Conservation (phyloP, 2,329 filamentous ascomycete species). For the Phialocephala sp. region DNA sequence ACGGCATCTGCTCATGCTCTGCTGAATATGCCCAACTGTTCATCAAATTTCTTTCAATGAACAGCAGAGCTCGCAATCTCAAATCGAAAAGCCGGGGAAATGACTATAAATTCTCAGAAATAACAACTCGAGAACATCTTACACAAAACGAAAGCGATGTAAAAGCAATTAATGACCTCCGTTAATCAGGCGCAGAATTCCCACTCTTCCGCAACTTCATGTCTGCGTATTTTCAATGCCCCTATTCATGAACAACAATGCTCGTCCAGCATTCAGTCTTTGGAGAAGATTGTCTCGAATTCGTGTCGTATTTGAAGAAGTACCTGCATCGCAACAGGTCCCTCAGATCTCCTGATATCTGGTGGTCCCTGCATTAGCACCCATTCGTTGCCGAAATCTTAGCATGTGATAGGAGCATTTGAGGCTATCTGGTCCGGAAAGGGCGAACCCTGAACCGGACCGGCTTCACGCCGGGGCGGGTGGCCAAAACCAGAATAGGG, state of each 20-base stretch:
- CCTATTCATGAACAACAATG: neutral
- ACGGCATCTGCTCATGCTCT: too few species aligned
- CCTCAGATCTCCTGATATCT: slow-evolving; percentile 8
- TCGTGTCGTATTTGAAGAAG: neutral
- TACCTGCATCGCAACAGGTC: slow-evolving; percentile 1
- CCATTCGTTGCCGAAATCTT: neutral
- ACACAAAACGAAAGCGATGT: neutral
- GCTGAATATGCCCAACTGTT: too few species aligned
- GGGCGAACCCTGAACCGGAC: neutral
- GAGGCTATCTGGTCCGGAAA: neutral
- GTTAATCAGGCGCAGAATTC: neutral
- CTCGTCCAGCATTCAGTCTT: too few species aligned
- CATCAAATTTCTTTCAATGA: too few species aligned
- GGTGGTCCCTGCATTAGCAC: slow-evolving; percentile 10
- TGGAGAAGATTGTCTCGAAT: neutral
- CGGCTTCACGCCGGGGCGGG: neutral
- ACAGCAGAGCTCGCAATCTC: too few species aligned
- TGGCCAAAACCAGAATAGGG: neutral
- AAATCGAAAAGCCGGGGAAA: too few species aligned
- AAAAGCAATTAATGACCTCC: neutral
- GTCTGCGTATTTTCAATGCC: neutral
- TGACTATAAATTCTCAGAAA: neutral
- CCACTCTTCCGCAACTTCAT: neutral
- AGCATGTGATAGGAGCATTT: slow-evolving; percentile 7
- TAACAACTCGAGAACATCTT: neutral